Evolutionary conservation across 2,329 filamentous ascomycete species (phyloP), one percentile per base, ranked within the genome.

Genomic region (Aspergillus arachidicola): DNA sequence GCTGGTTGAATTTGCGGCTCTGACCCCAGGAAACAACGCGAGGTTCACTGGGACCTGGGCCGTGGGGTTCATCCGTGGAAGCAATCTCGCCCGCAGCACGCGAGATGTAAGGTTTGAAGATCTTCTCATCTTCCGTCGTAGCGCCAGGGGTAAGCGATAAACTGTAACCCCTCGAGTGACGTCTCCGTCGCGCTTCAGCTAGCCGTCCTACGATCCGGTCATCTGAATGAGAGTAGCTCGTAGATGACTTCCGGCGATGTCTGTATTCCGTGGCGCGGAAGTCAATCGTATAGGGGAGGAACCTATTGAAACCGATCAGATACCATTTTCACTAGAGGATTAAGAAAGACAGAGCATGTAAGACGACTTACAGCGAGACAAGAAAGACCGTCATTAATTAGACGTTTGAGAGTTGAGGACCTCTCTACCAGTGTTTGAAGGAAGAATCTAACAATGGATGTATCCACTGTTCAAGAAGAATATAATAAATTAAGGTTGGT

Each of bases 11-110:
- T 23, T 87, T 86, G 21, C 84, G 83, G 38, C 80, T 81, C 54
- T 75, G 78, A 56, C 92, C 92, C 93, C 92, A 96, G 59, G 87
- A 86, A n/a, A 91, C 87, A 4, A 90, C 86, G 68, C 90, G 86
- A 34, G 90, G 87, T 72, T 96, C 92, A 65, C 86, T 89, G 32
- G 72, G 73, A n/a, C 73, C 69, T 12, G 74, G 73, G 1, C 67
- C 72, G 7, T 71, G 69, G 38, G 75, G 72, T 28, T 72, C 73
- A 64, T 77, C 73, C 34, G 71, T 68, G 10, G 59, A 64, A 1
- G 69, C 68, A 16, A 75, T 71, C 54, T 76, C 73, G 19, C 69
- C 68, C 21, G 72, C 71, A 19, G 66, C 66, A 5, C 64, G 69
- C 11, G 67, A 73, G 21, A 68, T 69, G 46, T 78, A 77, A 30